Percentiles rank a stretch among this genome's conserved stretches.
These are phyloP conservation scores for Aspergillus alliaceus DNA, from an alignment of 2,329 filamentous ascomycete genomes.

Conservation along the genomic window DNA sequence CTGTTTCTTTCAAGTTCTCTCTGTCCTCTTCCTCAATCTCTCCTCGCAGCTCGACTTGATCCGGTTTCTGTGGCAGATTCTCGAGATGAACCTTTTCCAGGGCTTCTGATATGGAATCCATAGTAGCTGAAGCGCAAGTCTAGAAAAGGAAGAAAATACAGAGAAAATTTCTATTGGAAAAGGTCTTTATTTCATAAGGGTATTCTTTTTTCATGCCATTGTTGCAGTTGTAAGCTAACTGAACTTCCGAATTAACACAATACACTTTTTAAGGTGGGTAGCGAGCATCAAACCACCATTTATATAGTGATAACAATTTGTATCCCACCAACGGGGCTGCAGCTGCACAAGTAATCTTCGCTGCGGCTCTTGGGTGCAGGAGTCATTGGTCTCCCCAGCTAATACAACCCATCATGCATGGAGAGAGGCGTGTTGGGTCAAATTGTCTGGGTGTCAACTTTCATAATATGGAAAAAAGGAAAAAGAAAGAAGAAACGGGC, in stretches of 20 bases:
- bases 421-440: slow-evolving; percentile 52
- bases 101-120: slow-evolving; percentile 21
- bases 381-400: slow-evolving; percentile 51
- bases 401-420: slow-evolving; percentile 61
- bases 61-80: slow-evolving; percentile 14
- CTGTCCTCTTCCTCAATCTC: slow-evolving; percentile 23
- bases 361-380: slow-evolving; percentile 53
- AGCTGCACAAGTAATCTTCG: slow-evolving; percentile 47
- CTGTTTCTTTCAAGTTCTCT: slow-evolving; percentile 11
- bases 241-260: slow-evolving; percentile 15
- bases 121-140: slow-evolving; percentile 7
- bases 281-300: slow-evolving; percentile 15
- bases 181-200: slow-evolving; percentile 4
- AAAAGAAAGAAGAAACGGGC: slow-evolving; percentile 20
- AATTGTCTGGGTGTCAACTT: slow-evolving; percentile 62
- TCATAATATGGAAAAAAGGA: slow-evolving; percentile 45
- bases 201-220: slow-evolving; percentile 24
- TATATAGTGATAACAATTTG: slow-evolving; percentile 26
- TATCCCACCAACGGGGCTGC: slow-evolving; percentile 52
- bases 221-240: slow-evolving; percentile 15
- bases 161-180: slow-evolving; percentile 18
- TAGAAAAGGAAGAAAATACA: slow-evolving; percentile 10
- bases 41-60: slow-evolving; percentile 13
- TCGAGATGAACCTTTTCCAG: slow-evolving; percentile 25
- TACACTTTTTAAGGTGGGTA: slow-evolving; percentile 7